Conservation (phyloP, 2,329 filamentous ascomycete genomes). For the Fusarium mundagurra region DNA sequence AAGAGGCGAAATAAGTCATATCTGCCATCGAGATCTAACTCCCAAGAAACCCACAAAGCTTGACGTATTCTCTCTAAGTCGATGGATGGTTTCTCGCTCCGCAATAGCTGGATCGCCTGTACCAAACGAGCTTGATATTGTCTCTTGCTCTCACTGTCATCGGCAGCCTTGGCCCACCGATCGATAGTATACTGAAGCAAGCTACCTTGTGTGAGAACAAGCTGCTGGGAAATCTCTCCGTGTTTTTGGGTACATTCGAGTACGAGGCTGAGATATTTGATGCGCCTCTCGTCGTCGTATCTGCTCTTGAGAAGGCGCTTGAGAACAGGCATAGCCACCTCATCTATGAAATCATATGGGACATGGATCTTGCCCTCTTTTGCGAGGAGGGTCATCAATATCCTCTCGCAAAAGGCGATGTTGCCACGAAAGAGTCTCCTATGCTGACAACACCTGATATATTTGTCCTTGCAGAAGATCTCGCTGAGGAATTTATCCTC, state of each 20-base stretch:
- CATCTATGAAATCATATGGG: slow-evolving; percentile 29
- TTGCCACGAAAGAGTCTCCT: slow-evolving; percentile 30
- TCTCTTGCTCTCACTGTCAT: neutral
- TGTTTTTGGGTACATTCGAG: slow-evolving; percentile 17
- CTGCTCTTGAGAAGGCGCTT: slow-evolving; percentile 28
- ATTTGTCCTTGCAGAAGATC: slow-evolving; percentile 19
- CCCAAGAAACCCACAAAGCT: neutral
- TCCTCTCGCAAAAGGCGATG: slow-evolving; percentile 12
- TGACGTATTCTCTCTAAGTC: neutral
- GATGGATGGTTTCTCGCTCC: neutral
- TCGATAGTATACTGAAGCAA: slow-evolving; percentile 21
- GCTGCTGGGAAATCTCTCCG: neutral
- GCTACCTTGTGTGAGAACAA: neutral
- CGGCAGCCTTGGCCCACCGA: slow-evolving; percentile 17
- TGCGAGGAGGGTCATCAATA: slow-evolving; percentile 17
- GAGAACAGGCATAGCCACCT: slow-evolving; percentile 35
- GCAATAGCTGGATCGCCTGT: slow-evolving; percentile 11
- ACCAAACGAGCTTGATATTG: neutral
- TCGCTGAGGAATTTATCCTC: slow-evolving; percentile 27
- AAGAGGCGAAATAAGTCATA: slow-evolving; percentile 41
- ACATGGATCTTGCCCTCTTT: slow-evolving; percentile 9
- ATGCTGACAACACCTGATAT: neutral
- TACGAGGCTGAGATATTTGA: slow-evolving; percentile 29
- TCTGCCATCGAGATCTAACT: neutral
- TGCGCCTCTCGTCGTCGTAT: slow-evolving; percentile 9